Conservation (phyloP, 179 eudicot species). For the Corrigiola litoralis region DNA sequence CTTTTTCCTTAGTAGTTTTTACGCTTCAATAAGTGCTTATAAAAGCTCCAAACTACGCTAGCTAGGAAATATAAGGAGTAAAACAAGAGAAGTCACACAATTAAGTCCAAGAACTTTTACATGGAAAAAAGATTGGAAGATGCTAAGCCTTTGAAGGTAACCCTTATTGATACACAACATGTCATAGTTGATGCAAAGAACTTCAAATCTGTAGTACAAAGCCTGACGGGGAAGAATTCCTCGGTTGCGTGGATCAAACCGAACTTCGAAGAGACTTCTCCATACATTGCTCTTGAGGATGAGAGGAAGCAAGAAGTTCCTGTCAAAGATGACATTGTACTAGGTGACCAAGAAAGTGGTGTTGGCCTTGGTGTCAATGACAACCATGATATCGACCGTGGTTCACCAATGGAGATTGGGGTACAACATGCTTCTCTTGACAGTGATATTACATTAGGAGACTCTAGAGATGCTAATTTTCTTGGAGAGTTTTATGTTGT, state of each 20-base stretch:
- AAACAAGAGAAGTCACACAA: too few species aligned
- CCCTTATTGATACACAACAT: constrained; percentile 32
- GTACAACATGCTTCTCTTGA: too few species aligned
- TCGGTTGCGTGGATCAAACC: constrained; percentile 6
- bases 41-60: too few species aligned
- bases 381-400: too few species aligned
- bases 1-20: too few species aligned
- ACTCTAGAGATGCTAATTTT: not conserved
- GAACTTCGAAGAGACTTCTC: not conserved
- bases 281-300: not conserved
- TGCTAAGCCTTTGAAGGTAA: constrained; percentile 26
- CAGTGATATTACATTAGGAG: not conserved
- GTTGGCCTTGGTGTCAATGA: too few species aligned
- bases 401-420: too few species aligned
- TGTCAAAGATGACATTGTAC: not conserved
- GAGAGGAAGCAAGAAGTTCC: not conserved
- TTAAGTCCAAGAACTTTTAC: too few species aligned
- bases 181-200: constrained; percentile 38
- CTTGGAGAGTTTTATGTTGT: not conserved
- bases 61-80: too few species aligned
- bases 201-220: constrained; percentile 56
- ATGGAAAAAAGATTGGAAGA: not conserved
- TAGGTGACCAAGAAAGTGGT: too few species aligned
- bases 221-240: constrained; percentile 42
- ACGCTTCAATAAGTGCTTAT: too few species aligned